Evolutionary conservation across 768 basidiomycete species (phyloP), one percentile per base, ranked within the genome.

Genomic region (Phlebiopsis gigantea): DNA sequence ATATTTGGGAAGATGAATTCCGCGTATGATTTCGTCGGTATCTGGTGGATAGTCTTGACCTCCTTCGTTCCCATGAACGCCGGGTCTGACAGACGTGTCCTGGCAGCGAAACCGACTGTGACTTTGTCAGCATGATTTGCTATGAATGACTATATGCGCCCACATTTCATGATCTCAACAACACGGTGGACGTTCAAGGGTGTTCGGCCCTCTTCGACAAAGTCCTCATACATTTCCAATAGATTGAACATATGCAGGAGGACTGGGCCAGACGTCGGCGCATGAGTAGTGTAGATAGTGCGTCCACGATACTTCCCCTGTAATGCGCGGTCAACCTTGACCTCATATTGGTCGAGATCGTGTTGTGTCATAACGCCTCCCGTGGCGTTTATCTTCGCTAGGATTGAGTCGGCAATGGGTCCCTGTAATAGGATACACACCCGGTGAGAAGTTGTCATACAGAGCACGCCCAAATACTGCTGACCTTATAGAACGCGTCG

Each of bases 181-280:
- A 90, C 67, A 46, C 94, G 78, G 68, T 98, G 97, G 2, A 81
- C 75, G 61, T 84, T 88, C 15, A 92, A 67, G 0, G 77, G 75
- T n/a, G 77, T 84, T 60, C 76, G 69, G 45, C 82, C 82, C 25
- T 69, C 71, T 24, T 73, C 72, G 17, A 77, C 61, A 30, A 80
- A 70, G 34, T 77, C 64, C 51, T 77, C 73, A 65, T 81, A 98
- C n/a, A 79, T 77, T 66, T 97, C 94, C 46, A 96, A 72, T 19
- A 94, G 68, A 66, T 98, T 97, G n/a, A 98, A 74, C 79, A 98
- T 88, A 66, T 93, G 88, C 41, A 97, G 72, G 42, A 98, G 73
- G n/a, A 90, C 90, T 6, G 90, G 87, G 5, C 96, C 95, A 10
- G 88, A 88, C 8, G 88, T 85, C 5, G 97, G 97, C 12, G 92